phyloP scores from a whole-genome alignment of 352 stramenopile genomes.

The Pythium apleroticum region DNA sequence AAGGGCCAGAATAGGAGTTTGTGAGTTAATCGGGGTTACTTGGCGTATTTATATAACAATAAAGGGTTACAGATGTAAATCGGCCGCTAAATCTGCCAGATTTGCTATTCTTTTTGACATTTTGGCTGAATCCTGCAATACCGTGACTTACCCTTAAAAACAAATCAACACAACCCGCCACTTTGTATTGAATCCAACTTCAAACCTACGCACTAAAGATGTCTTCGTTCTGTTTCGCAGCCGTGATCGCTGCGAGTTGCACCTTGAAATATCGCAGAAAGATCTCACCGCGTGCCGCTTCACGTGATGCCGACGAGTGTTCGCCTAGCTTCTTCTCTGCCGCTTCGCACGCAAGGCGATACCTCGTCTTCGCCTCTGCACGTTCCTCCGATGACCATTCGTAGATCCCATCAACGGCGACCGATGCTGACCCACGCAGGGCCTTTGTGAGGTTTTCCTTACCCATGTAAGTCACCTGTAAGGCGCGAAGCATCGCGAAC shows the following conservation, averaged over 20 bases:
- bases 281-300: conserved; percentile 12
- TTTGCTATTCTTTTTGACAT: too few relatives aligned
- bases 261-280: conserved; percentile 29
- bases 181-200: background rate
- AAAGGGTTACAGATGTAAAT: too few relatives aligned
- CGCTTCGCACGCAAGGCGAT: conserved; percentile 3
- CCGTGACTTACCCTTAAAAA: too few relatives aligned
- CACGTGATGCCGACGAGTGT: background rate
- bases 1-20: too few relatives aligned
- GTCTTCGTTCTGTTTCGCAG: conserved; percentile 20
- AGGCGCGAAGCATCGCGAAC: conserved; percentile 30
- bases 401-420: conserved; percentile 13
- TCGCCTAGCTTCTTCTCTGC: background rate
- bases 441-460: conserved; percentile 37
- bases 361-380: background rate
- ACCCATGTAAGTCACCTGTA: conserved; percentile 36
- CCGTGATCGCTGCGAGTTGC: conserved; percentile 21
- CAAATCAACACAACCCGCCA: too few relatives aligned
- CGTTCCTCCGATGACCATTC: conserved; percentile 22
- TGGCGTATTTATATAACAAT: too few relatives aligned
- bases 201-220: conserved; percentile 14
- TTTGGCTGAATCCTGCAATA: too few relatives aligned
- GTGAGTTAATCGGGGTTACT: too few relatives aligned
- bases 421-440: conserved; percentile 23
- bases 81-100: too few relatives aligned